Evolutionary conservation across 2,329 filamentous ascomycete genomes (phyloP), one percentile per base, ranked within the genome.

Genomic region (Pyricularia grisea): DNA sequence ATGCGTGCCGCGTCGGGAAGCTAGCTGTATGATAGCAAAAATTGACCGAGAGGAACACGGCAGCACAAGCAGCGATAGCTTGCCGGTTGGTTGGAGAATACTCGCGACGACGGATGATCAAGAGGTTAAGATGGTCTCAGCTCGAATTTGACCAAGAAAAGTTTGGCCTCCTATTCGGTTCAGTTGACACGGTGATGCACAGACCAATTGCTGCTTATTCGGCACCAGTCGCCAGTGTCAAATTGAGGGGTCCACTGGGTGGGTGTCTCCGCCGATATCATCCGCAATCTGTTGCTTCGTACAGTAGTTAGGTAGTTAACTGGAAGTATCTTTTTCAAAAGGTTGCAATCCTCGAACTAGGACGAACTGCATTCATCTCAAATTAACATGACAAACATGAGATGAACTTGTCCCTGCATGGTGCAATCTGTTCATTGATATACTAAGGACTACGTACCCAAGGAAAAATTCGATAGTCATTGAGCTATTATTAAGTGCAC

Each of bases 151-250:
- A 30, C 28, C 28, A 27, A 27, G 60, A 63, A 63, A 63, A 63
- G 60, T 63, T 63, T 63, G 25, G 60, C 60, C 60, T 63, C 60
- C 60, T 63, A 63, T 63, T 55, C 17, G 30, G 66, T 33, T 66
- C 58, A 67, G 68, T 73, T 72, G 72, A 72, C 72, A 72, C 72
- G 71, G 72, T 70, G 72, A 73, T 72, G 71, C 72, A 73, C 72
- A 71, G 72, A 63, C 71, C 72, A 73, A n/a, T 63, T 23, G 23
- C 58, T 63, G 60, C 23, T 36, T 28, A 27, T 28, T 63, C 17
- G 58, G 23, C 60, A 55, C 17, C 42, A 6, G 42, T 55, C 42
- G 42, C 42, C 42, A 55, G 42, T 55, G 42, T 55, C 42, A 55
- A 55, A 55, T 55, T 55, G 42, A 55, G 42, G 42, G 42, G 42